Evolutionary conservation across 192 early-diverging fungal genomes (phyloP), one percentile per base, ranked within the genome.

Genomic region (Mycoemilia scoparia): DNA sequence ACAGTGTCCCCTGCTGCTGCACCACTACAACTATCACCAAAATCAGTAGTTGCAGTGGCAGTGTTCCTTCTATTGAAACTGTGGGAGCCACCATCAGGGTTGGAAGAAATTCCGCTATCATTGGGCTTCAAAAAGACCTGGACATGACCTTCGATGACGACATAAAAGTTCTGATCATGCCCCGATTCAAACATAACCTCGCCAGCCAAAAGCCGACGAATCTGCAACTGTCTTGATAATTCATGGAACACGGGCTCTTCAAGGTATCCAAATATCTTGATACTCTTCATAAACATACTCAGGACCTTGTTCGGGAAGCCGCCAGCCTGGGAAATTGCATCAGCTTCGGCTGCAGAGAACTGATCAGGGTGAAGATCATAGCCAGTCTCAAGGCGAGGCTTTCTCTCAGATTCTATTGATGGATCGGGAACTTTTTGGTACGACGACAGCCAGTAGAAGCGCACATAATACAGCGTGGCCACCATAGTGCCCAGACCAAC

Each of bases 231-330:
- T 23, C 85, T 59, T 11, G 84, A 81, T 11, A 99, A 71, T 53
- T 99, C 95, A 52, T 84, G 83, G 52, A 99, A 91, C 5, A 99
- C 89, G 1, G 83, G 84, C 41, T 85, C 67, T 32, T 99, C 95
- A 8, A 99, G 70, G 50, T 93, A 96, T 0, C 90, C 90, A 73
- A 99, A 96, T 5, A 93, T 81, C 54, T 85, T 87, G 56, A 91
- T 92, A 36, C 59, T 62, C 45, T 62, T 56, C 59, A 62, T 56
- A 36, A 62, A 62, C 59, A 62, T 62, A 39, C 34, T 55, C n/a
- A 62, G 49, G 33, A 62, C 55, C 21, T 62, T 54, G 7, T 52
- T 49, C 15, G 59, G 59, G 27, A 62, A 62, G 13, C 53, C 59
- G 7, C 40, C 23, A 2, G 41, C 46, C 1, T 34, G 29, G 23